Base-by-base conservation (phyloP, 345 rosid species). In the Melaleuca quinquenervia region DNA sequence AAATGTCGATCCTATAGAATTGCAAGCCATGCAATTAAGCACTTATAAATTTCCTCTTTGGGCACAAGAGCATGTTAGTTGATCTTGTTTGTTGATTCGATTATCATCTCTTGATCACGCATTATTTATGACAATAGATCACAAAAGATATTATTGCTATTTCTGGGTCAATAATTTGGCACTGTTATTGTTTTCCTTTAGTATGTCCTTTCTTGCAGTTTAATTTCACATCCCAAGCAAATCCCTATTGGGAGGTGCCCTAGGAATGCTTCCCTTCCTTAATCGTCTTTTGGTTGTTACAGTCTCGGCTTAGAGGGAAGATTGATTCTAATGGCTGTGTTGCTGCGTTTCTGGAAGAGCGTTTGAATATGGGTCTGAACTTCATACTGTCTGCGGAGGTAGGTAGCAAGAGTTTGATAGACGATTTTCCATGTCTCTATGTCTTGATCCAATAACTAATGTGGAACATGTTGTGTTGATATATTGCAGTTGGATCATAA, bases 311-410 rank as follows among this genome's bases (percentile, higher is more conserved):
- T 48, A 91, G 99, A 87, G 99, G 99, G 60, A 96, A 95, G 94
- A 94, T 97, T 74, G 99, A 97, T 90, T 96, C 99, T 7, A 97
- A 92, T 88, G 99, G 99, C 32, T 91, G 94, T 82, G 84, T 93
- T 48, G 88, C 99, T 11, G 95, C 99, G 21, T 96, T 89, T 88
- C 90, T 97, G 87, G 98, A 97, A 91, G 99, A 97, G 92, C 92
- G 99, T 84, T 90, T 97, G 88, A 95, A 93, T 86, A 91, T 94
- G 96, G 99, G 99, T 85, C 97, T 97, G 80, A 91, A 90, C 86
- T 97, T 97, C 78, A 87, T 95, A 86, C 93, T 97, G 27, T 97
- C 99, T 14, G 99, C 99, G 15, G 99, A 96, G 98, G 99, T 97
- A 88, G 82, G 88, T 24, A 55, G 78, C 56, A 83, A 32, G 22